Evolutionary conservation across 495 filamentous ascomycete species (phyloP), one percentile per base, ranked within the genome.

Genomic region (Daldinia concentrica): DNA sequence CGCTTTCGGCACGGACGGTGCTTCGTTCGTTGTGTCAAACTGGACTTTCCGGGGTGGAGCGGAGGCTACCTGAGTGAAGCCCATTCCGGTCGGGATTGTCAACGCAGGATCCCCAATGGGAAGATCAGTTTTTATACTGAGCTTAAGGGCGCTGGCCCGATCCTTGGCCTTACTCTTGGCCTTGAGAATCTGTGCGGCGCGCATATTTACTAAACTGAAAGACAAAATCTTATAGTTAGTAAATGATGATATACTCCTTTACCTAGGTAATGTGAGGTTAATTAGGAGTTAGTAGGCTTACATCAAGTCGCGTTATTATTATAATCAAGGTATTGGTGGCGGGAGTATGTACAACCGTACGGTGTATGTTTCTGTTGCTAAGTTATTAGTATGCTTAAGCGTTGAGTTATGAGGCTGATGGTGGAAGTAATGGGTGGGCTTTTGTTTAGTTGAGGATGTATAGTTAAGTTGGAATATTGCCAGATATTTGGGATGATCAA

Each of bases 101-200:
- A 15, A 24, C 17, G 26, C 24, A 11, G 22, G 8, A 45, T 17
- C 32, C 19, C 26, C 32, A 6, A 5, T 37, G 0, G 2, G 7
- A 29, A 60, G 14, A 39, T 60, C 34, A 26, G 62, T 65, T 14
- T 62, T 29, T 17, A 71, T n/a, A 8, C 24, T 48, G 11, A 71
- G 36, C 6, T 39, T 45, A 29, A 57, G 54, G 8, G 51, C 26
- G 6, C 62, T 63, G 34, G 68, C 63, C 4, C 58, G 58, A n/a
- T 5, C 24, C 0, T n/a, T n/a, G 29, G 62, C 63, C 50, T 36
- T 30, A 4, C 27, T 30, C 22, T 27, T 54, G 50, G 50, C 50
- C 50, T 54, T 62, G 5, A 34, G 43, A 12, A 24, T 17, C 27
- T 62, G 62, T 6, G 62, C 57, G 9, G 56, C 36, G n/a, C 62